These are phyloP conservation scores for Lithohypha guttulata DNA, from an alignment of 2,329 filamentous ascomycete species.

Conservation along the genomic window DNA sequence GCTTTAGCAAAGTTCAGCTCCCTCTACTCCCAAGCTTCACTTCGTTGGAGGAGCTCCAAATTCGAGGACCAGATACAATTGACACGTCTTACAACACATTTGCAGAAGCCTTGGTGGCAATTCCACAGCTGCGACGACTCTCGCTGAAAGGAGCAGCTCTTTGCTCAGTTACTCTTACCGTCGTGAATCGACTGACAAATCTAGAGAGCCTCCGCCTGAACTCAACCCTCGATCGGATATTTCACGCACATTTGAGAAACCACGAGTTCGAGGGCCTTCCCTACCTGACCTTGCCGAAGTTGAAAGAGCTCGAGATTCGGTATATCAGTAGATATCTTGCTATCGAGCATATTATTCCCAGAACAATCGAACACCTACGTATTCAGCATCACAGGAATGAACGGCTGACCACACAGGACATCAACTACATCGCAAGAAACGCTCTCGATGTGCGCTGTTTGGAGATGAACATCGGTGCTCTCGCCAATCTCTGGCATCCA, in stretches of 20 bases:
- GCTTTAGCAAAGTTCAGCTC: background rate
- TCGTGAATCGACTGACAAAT: background rate
- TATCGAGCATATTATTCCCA: slow-evolving; percentile 13
- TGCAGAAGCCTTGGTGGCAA: background rate
- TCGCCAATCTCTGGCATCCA: slow-evolving; percentile 21
- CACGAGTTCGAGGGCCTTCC: slow-evolving; percentile 8
- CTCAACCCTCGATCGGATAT: slow-evolving; percentile 3
- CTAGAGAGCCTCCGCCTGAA: slow-evolving; percentile 7
- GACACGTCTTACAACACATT: background rate
- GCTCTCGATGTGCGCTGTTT: slow-evolving; percentile 18
- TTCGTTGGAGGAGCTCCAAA: slow-evolving; percentile 4
- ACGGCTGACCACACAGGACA: slow-evolving; percentile 15
- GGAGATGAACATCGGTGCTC: slow-evolving; percentile 19
- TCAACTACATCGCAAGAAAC: slow-evolving; percentile 12
- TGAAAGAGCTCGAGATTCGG: slow-evolving; percentile 18
- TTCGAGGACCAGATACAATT: background rate
- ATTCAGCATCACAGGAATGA: slow-evolving; percentile 11
- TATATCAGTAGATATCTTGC: slow-evolving; percentile 20
- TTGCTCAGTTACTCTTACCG: background rate
- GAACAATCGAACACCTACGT: slow-evolving; percentile 12
- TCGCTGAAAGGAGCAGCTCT: slow-evolving; percentile 1
- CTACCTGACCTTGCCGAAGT: slow-evolving; percentile 9
- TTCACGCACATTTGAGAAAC: slow-evolving; percentile 6
- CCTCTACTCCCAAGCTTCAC: background rate
- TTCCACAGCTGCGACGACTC: background rate